Evolutionary conservation across 257 asterid species (phyloP).

Genomic region (Scutellaria baicalensis): DNA sequence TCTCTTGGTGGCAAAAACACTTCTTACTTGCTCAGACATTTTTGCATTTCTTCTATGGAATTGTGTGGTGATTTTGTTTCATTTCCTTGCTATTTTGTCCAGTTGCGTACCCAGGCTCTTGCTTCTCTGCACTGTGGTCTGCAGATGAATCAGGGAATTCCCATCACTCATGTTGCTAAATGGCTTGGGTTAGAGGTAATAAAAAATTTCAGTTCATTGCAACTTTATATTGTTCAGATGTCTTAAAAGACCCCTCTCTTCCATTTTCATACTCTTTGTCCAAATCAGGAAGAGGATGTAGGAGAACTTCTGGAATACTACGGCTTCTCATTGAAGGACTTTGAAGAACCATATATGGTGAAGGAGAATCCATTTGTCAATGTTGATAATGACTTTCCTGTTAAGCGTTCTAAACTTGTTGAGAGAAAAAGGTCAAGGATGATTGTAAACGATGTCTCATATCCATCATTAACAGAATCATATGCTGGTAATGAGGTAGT

Average conservation of each 20-base stretch:
- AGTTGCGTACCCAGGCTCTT: constrained; percentile 92
- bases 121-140: constrained; percentile 88
- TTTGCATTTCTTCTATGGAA: constrained; percentile 5
- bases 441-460: constrained; percentile 55
- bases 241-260: constrained; percentile 3
- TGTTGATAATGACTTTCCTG: constrained; percentile 74
- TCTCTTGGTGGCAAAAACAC: background rate
- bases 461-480: constrained; percentile 35
- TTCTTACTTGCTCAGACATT: background rate
- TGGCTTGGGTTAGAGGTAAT: constrained; percentile 99
- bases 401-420: constrained; percentile 80
- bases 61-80: constrained; percentile 9
- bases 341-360: constrained; percentile 95
- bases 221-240: constrained; percentile 10
- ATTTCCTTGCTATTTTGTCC: constrained; percentile 28
- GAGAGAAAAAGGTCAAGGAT: constrained; percentile 58
- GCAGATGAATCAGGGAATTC: constrained; percentile 93
- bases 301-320: constrained; percentile 68
- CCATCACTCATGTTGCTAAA: constrained; percentile 60
- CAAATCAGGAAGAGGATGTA: constrained; percentile 73
- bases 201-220: background rate
- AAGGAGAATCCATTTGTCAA: constrained; percentile 72
- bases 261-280: constrained; percentile 8
- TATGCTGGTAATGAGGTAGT: constrained; percentile 24
- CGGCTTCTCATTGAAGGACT: constrained; percentile 78